phyloP scores from a whole-genome alignment of 2,329 filamentous ascomycete genomes.

The Fusarium compactum region DNA sequence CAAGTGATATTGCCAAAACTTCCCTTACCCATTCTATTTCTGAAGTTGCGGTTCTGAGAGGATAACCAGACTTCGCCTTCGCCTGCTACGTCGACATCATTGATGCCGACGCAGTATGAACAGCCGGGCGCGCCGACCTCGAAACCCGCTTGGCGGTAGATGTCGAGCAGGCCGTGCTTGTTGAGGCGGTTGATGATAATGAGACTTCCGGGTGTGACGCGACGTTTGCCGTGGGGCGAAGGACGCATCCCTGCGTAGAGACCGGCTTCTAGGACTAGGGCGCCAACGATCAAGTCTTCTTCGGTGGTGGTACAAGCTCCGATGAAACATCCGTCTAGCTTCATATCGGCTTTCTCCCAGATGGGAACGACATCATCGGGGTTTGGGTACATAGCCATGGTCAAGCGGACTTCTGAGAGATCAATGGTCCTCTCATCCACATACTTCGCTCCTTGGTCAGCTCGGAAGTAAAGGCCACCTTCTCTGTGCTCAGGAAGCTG shows the following conservation, averaged over 20 bases:
- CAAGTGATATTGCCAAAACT: neutral
- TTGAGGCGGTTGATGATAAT: neutral
- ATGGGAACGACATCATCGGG: constrained; percentile 54
- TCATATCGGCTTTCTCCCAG: neutral
- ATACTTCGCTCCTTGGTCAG: constrained; percentile 55
- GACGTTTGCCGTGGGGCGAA: neutral
- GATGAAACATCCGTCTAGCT: neutral
- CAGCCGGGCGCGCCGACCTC: neutral
- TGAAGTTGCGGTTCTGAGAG: neutral
- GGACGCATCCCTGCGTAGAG: neutral
- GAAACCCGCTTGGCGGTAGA: neutral
- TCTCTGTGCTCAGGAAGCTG: constrained; percentile 37
- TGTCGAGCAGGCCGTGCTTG: neutral
- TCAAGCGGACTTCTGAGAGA: constrained; percentile 52
- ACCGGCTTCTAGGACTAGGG: neutral
- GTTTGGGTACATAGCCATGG: constrained; percentile 55
- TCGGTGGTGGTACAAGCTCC: neutral
- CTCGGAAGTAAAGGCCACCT: constrained; percentile 52
- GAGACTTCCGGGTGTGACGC: neutral
- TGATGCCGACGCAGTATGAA: neutral
- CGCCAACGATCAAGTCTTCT: neutral
- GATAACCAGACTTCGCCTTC: neutral
- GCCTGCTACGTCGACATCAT: neutral
- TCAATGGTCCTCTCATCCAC: constrained; percentile 53
- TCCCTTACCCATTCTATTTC: neutral